phyloP scores from a whole-genome alignment of 129 eudicot species.

The Centella asiatica region DNA sequence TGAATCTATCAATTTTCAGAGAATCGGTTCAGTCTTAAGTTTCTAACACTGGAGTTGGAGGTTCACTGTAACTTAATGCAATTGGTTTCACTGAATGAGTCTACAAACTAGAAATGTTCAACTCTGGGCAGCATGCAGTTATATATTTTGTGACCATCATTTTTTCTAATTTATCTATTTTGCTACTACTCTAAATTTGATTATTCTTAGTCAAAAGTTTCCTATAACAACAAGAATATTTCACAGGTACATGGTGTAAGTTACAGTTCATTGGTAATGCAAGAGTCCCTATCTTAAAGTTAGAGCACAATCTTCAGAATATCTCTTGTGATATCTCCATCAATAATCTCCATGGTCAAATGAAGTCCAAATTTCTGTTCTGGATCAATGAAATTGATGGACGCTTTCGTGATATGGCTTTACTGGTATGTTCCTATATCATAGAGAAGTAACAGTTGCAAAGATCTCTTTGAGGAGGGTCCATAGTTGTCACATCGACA shows the following conservation, averaged over 20 bases:
- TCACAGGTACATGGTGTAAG: conserved; percentile 60
- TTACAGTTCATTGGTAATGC: conserved; percentile 62
- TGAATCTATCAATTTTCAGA: too few species aligned
- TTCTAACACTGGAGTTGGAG: too few species aligned
- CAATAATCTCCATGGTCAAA: conserved; percentile 82
- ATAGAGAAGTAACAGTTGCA: too few species aligned
- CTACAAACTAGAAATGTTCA: too few species aligned
- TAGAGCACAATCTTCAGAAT: conserved; percentile 39
- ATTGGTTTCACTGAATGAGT: too few species aligned
- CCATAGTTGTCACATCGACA: too few species aligned
- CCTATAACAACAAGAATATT: background rate
- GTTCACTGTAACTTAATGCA: too few species aligned
- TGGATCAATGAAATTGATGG: conserved; percentile 76
- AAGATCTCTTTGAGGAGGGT: too few species aligned
- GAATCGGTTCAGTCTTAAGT: too few species aligned
- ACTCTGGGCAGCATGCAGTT: too few species aligned
- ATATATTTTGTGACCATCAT: too few species aligned
- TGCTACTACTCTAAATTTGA: background rate
- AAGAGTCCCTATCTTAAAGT: conserved; percentile 73
- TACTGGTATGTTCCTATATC: conserved; percentile 45
- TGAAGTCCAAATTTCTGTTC: conserved; percentile 79
- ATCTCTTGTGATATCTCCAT: conserved; percentile 90
- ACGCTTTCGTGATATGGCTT: conserved; percentile 83
- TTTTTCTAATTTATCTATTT: too few species aligned
- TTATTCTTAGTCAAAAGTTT: conserved; percentile 5